Conservation (phyloP, 768 basidiomycete genomes). For the Astraeus odoratus region DNA sequence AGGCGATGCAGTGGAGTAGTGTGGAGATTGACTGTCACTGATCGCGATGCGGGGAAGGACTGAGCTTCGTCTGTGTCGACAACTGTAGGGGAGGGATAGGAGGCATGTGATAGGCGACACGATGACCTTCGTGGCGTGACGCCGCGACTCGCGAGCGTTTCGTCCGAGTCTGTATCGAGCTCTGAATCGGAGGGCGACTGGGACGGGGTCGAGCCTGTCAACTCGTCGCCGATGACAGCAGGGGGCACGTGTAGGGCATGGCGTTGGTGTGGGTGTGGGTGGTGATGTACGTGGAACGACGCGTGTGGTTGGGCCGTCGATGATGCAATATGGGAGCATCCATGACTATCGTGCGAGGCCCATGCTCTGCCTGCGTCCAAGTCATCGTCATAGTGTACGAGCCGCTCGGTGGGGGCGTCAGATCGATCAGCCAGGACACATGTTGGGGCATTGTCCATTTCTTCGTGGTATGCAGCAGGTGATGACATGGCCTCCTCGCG, state of each 20-base stretch:
- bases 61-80: not conserved
- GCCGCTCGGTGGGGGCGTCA: not conserved
- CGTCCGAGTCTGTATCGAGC: constrained; percentile 14
- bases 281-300: not conserved
- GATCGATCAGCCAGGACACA: no score
- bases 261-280: not conserved
- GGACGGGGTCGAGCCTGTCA: not conserved
- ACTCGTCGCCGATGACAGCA: constrained; percentile 15
- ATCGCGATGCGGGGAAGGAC: no score
- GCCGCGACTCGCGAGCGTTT: constrained; percentile 3
- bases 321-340: not conserved
- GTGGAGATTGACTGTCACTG: no score
- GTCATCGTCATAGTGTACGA: constrained; percentile 8
- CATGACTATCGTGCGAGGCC: not conserved
- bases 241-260: not conserved
- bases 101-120: not conserved
- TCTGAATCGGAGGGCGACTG: constrained; percentile 16
- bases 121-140: constrained; percentile 30
- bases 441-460: not conserved
- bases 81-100: not conserved
- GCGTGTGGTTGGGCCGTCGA: not conserved
- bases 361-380: not conserved
- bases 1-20: no score
- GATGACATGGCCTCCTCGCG: constrained; percentile 1
- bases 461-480: not conserved